Percentiles rank a stretch among this genome's conserved stretches.
Evolutionary conservation across 148 eudicot species (phyloP).

Genomic region (Dianthus caryophyllus): DNA sequence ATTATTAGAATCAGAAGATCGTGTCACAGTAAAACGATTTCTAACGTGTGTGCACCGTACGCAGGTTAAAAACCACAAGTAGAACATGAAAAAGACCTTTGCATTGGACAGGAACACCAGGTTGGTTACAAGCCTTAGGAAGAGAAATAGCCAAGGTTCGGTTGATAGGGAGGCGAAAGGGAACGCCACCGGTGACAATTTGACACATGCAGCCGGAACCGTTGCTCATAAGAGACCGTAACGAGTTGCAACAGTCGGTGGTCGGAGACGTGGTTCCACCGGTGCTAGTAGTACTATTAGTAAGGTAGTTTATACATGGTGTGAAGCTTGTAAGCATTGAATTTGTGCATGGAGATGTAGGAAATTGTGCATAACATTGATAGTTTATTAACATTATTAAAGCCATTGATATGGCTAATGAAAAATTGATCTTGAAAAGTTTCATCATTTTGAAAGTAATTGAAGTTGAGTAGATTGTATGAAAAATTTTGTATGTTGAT

Average conservation of each 20-base stretch:
- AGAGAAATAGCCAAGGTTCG: constrained; percentile 65
- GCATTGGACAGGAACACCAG: constrained; percentile 73
- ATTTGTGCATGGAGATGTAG: constrained; percentile 44
- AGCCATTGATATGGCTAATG: constrained; percentile 10
- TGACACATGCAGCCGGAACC: constrained; percentile 73
- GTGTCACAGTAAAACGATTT: too few species aligned
- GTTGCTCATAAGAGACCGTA: constrained; percentile 45
- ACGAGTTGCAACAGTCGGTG: constrained; percentile 57
- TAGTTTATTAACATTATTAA: constrained; percentile 1
- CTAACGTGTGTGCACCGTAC: too few species aligned
- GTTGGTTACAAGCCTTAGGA: constrained; percentile 76
- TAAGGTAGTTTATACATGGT: constrained; percentile 52
- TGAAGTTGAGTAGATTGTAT: background rate
- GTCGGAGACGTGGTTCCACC: constrained; percentile 44
- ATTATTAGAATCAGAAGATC: background rate
- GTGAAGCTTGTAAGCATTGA: constrained; percentile 52
- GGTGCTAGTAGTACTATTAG: constrained; percentile 37
- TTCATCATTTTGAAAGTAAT: background rate
- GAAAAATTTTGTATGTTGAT: too few species aligned
- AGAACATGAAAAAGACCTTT: constrained; percentile 35
- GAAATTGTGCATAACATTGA: constrained; percentile 21
- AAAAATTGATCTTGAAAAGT: constrained; percentile 8
- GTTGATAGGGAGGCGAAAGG: constrained; percentile 66
- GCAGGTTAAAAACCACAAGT: too few species aligned
- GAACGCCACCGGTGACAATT: constrained; percentile 54